Evolutionary conservation across 1,284 basidiomycete genomes (phyloP), one percentile per base, ranked within the genome.

Genomic region (Chondrostereum purpureum): DNA sequence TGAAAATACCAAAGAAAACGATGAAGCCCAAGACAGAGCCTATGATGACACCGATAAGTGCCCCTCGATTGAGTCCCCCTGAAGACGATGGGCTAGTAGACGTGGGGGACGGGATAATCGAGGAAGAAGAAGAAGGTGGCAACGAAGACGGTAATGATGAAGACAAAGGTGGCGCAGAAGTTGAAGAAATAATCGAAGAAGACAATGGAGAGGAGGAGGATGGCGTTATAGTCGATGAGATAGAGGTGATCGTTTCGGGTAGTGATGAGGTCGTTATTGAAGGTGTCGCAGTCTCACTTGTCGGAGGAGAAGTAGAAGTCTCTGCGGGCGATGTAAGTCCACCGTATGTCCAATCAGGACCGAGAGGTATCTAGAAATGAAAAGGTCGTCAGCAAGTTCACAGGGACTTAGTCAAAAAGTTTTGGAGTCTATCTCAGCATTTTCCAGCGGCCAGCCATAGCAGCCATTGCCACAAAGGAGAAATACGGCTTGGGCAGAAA

Each of bases 321-420:
- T 59, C 56, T 17, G 68, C 60, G 17, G 80, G 79, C 21, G 75
- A 60, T 17, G 75, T 70, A 16, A 73, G 65, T 33, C 83, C 83
- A 50, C 83, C 83, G 53, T 75, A 87, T 13, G 73, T 75, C 73
- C 78, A 87, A 48, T 81, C 65, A 12, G 76, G 66, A 39, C 76
- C 78, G 23, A 87, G 65, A 35, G 83, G 84, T 52, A 87, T 84
- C 83, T 85, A 50, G 2, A 56, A 46, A 45, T 20, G 22, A 39
- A 33, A 27, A 50, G 39, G 21, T 16, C 44, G 16, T 49, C 35
- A 41, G 13, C 31, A 47, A 16, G n/a, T n/a, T n/a, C n/a, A n/a
- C n/a, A n/a, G n/a, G n/a, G n/a, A n/a, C n/a, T n/a, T n/a, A n/a
- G n/a, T n/a, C n/a, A n/a, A n/a, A n/a, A n/a, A n/a, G n/a, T n/a